Base-by-base conservation (phyloP, 257 asterid species). In the Hygrophila difformis region DNA sequence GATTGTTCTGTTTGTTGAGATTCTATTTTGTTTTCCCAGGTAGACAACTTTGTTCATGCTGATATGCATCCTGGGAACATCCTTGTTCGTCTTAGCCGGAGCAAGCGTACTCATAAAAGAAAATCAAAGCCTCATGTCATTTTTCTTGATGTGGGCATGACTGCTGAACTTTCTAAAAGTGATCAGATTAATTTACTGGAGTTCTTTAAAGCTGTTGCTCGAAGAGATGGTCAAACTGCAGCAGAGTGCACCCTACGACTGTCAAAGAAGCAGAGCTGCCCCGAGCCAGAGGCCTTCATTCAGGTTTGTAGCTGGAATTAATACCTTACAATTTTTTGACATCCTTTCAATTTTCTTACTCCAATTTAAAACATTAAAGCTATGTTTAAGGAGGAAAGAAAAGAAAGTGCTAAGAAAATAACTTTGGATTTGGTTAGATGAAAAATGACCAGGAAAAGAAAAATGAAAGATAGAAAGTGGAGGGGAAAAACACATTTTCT, bases 31-130 rank as follows among this genome's bases (percentile, higher is more conserved):
- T 39, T 39, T 65, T 64, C 17, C 55, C 77, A 79, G 94, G 94
- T 82, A 22, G 94, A 82, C 76, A 82, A 82, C 63, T 79, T 82
- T 39, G 75, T 82, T 59, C 94, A 82, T 56, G 94, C 94, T 12
- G 94, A 82, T 56, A 76, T 82, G 94, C 94, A 82, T 58, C 94
- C 94, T 12, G 94, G 94, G 51, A 82, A 82, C 72, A 79, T 82
- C 65, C 87, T 82, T 48, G 94, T 82, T 21, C 91, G 94, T 19
- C 71, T 63, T 16, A 45, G 66, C 49, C 51, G 33, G 70, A 66
- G 63, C 45, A 65, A 71, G 52, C 62, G 73, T 34, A 68, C 91
- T 51, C 73, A 78, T 36, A 76, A 77, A 54, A 70, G 23, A 57
- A 82, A 82, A 62, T 35, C 61, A 43, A 82, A 82, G 71, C 92